Evolutionary conservation across 257 asterid species (phyloP), one percentile per base, ranked within the genome.

Genomic region (Voacanga thouarsii): DNA sequence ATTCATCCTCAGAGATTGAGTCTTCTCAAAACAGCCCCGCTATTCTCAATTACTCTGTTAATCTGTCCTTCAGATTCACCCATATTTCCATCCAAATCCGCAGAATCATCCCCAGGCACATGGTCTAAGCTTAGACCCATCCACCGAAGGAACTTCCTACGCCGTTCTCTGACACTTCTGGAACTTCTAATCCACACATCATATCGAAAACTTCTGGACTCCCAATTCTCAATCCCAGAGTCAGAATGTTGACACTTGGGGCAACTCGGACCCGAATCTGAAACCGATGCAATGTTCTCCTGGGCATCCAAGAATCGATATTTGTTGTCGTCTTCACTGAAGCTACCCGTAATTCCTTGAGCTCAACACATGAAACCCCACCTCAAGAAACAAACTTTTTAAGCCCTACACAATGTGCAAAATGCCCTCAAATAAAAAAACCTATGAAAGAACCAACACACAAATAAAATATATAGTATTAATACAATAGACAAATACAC

Each of bases 361-460:
- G 87, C 75, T 92, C 92, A 92, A 79, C 90, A 92, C 97, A 91
- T 94, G 87, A 81, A 83, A 81, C 82, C 82, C 87, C 85, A 75
- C 89, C 73, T 80, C 87, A 86, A 77, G 83, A 84, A 76, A 88
- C 71, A 83, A 78, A 82, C 82, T 85, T 82, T 78, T 67, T 79
- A 71, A 85, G 83, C 85, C 69, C 86, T 68, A 78, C 81, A 84
- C 86, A 90, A 90, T 85, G 96, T 83, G 92, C 84, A 84, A 81
- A 85, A 78, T 85, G 78, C 77, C 86, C 83, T 86, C 78, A 83
- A 83, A 79, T 79, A 81, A 77, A 84, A 33, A 77, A 78, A 87
- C 91, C 93, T 90, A 84, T 78, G 78, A 78, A 84, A 80, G 60
- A 61, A 37, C 55, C 47, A 57, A 64, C 53, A 55, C 44, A 82